These are phyloP conservation scores for Stephania yunnanensis DNA, from an alignment of 164 flowering plant genomes.

Conservation along the genomic window DNA sequence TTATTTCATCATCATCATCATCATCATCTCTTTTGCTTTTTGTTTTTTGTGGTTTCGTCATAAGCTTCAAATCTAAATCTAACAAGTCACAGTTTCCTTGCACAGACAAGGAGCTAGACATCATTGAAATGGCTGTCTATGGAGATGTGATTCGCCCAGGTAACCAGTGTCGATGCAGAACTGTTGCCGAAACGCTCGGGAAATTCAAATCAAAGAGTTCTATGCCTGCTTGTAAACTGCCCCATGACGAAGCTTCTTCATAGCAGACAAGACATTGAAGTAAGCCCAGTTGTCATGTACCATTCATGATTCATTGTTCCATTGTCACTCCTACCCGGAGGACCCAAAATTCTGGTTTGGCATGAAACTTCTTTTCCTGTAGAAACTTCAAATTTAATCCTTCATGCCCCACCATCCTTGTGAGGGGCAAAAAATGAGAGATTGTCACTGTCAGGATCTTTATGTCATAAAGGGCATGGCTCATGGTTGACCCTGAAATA, in stretches of 20 bases:
- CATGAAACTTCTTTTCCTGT: neutral
- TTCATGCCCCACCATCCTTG: neutral
- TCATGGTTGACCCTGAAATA: neutral
- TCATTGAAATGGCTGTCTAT: constrained; percentile 96
- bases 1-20: no score
- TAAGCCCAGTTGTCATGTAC: constrained; percentile 4
- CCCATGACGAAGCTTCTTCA: constrained; percentile 27
- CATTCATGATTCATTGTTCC: neutral
- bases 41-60: neutral
- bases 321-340: neutral
- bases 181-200: constrained; percentile 92
- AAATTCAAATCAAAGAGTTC: constrained; percentile 57
- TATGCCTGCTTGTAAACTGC: constrained; percentile 66
- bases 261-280: neutral
- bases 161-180: constrained; percentile 85
- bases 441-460: neutral
- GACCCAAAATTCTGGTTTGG: neutral
- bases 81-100: neutral
- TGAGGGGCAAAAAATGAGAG: neutral
- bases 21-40: no score
- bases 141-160: constrained; percentile 96
- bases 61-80: neutral
- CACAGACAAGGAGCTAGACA: constrained; percentile 86
- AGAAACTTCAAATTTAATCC: neutral
- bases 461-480: neutral